Evolutionary conservation across 176 grass and related monocot genomes (phyloP).

Genomic region (Rhipidocladum racemiflorum): DNA sequence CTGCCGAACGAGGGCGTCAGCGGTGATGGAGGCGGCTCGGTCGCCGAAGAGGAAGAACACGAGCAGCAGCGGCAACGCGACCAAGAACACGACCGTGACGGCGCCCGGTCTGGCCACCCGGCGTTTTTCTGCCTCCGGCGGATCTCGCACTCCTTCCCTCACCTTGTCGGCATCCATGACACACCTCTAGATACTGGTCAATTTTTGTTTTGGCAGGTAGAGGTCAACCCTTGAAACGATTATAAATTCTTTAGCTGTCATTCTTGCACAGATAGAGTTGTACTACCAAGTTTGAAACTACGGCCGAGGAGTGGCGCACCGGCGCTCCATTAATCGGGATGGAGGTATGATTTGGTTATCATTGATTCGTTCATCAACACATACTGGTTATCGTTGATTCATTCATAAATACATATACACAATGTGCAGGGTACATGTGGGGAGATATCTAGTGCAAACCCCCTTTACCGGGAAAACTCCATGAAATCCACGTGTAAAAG

Average conservation of each 20-base stretch:
- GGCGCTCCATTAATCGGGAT: background rate
- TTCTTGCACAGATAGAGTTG: background rate
- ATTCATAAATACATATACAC: background rate
- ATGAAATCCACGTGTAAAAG: too few species aligned
- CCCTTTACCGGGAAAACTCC: too few species aligned
- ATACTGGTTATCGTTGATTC: background rate
- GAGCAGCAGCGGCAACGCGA: constrained; percentile 18
- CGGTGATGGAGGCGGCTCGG: constrained; percentile 26
- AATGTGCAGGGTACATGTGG: background rate
- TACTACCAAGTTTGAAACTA: background rate
- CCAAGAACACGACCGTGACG: constrained; percentile 10
- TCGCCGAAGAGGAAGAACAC: constrained; percentile 31
- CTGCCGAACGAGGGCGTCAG: background rate
- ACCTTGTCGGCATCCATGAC: background rate
- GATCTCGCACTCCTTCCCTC: background rate
- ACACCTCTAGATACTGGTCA: background rate
- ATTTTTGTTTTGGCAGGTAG: background rate
- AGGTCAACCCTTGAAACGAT: constrained; percentile 9
- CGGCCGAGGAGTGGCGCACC: background rate
- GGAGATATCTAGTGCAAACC: too few species aligned
- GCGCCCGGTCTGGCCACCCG: background rate
- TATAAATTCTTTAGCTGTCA: background rate
- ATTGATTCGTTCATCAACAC: background rate
- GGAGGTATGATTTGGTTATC: background rate
- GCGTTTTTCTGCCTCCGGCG: constrained; percentile 10